Evolutionary conservation across 257 asterid genomes (phyloP).

Genomic region (Solanum verrucosum): DNA sequence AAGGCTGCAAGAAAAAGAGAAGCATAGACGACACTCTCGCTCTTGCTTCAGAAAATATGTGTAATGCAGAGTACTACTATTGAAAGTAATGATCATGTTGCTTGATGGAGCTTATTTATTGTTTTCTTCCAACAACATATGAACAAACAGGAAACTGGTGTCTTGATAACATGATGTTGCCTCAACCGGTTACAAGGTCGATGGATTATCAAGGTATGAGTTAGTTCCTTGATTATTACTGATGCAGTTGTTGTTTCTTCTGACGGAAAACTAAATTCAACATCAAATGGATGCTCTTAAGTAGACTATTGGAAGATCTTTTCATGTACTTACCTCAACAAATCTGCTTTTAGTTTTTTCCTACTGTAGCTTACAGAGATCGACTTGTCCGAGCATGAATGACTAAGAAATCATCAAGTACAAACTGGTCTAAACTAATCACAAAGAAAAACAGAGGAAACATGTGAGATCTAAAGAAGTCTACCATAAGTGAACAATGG

Average conservation of each 20-base stretch:
- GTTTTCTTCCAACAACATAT: too few relatives aligned
- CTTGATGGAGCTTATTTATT: background rate
- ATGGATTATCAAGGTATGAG: background rate
- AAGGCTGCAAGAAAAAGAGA: conserved; percentile 62
- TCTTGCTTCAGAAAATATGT: conserved; percentile 12
- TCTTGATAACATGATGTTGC: background rate
- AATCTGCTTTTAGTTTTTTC: background rate
- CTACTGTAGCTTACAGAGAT: background rate
- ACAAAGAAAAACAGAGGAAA: background rate
- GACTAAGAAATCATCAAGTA: background rate
- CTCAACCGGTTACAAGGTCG: background rate
- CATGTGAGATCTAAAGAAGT: background rate
- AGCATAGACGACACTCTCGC: background rate
- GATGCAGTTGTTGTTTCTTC: background rate
- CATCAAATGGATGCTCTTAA: background rate
- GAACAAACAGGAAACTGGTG: background rate
- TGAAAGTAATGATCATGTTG: background rate
- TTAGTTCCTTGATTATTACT: background rate
- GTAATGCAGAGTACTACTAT: background rate
- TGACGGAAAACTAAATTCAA: background rate
- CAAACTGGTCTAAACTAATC: background rate
- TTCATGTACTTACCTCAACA: background rate
- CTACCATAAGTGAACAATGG: background rate
- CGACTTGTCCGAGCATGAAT: background rate
- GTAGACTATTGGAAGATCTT: background rate